Percentiles rank a stretch among this genome's conserved stretches.
Conservation (phyloP, 1,284 basidiomycete genomes). For the Macrocystidia cucumis region DNA sequence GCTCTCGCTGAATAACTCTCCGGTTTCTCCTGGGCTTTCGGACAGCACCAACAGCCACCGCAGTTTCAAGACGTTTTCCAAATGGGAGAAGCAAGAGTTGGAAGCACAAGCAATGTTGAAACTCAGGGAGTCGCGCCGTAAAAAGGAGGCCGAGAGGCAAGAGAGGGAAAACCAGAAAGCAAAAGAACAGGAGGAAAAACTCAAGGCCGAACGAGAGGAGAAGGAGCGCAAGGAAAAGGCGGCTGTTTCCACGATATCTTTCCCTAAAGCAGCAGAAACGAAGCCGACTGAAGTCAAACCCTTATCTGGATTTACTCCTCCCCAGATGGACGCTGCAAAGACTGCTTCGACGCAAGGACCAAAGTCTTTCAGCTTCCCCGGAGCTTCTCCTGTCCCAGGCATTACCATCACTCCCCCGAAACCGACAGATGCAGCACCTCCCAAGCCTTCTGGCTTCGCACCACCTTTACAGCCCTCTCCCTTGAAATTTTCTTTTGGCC, state of each 20-base stretch:
- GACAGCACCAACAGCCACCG: conserved; percentile 47
- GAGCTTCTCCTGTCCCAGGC: conserved; percentile 11
- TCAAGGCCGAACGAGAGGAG: conserved; percentile 27
- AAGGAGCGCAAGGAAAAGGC: conserved; percentile 31
- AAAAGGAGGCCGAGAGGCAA: conserved; percentile 34
- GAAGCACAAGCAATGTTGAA: conserved; percentile 70
- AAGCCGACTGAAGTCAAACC: conserved; percentile 12
- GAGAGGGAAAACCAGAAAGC: too few species aligned
- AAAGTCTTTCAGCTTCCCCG: conserved; percentile 3
- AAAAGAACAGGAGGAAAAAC: conserved; percentile 33
- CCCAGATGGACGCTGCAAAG: conserved; percentile 6
- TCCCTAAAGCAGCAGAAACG: conserved; percentile 19
- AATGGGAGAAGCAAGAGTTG: conserved; percentile 78
- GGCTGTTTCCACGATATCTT: conserved; percentile 17
- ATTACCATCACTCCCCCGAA: conserved; percentile 10
- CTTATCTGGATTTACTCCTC: conserved; percentile 9
- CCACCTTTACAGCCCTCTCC: too few species aligned
- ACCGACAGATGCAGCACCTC: conserved; percentile 12
- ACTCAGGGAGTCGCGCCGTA: conserved; percentile 44
- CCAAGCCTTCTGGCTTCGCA: conserved; percentile 10
- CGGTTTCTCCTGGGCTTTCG: conserved; percentile 25
- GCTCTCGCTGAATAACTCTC: conserved; percentile 11
- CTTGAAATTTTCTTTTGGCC: too few species aligned
- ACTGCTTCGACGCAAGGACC: conserved; percentile 6
- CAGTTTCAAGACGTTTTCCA: conserved; percentile 48